Conservation (phyloP, 768 basidiomycete genomes). For the Boletus huronensis region DNA sequence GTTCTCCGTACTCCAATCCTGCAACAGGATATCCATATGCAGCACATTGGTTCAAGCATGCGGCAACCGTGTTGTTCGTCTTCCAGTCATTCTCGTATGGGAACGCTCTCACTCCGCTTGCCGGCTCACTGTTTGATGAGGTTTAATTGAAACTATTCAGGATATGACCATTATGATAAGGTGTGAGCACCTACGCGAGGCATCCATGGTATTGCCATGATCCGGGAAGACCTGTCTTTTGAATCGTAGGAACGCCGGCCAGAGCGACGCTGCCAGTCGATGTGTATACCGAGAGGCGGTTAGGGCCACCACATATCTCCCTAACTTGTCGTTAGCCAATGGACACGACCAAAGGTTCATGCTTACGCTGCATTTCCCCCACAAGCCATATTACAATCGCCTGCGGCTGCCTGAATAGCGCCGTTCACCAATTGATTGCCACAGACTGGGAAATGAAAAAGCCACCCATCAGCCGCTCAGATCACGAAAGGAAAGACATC, state of each 20-base stretch:
- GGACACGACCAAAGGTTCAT: background rate
- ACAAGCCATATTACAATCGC: slow-evolving; percentile 72
- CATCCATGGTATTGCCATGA: slow-evolving; percentile 67
- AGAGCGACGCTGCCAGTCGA: slow-evolving; percentile 49
- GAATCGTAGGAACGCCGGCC: slow-evolving; percentile 54
- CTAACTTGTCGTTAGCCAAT: slow-evolving; percentile 30
- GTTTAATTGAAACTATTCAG: background rate
- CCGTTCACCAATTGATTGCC: slow-evolving; percentile 62
- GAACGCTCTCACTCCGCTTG: slow-evolving; percentile 45
- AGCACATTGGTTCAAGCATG: slow-evolving; percentile 66
- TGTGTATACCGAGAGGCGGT: slow-evolving; percentile 68
- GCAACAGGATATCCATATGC: slow-evolving; percentile 69
- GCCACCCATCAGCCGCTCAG: background rate
- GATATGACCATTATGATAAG: background rate
- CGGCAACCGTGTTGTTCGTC: slow-evolving; percentile 58
- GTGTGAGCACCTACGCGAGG: slow-evolving; percentile 44
- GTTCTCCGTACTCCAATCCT: slow-evolving; percentile 64
- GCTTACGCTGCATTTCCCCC: slow-evolving; percentile 64
- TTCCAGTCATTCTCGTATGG: slow-evolving; percentile 58
- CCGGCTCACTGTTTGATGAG: slow-evolving; percentile 42
- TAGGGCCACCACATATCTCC: slow-evolving; percentile 70
- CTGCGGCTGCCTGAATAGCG: slow-evolving; percentile 46
- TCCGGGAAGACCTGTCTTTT: slow-evolving; percentile 57
- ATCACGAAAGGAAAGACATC: background rate
- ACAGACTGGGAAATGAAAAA: slow-evolving; percentile 48